Conservation (phyloP, 768 basidiomycete species). For the Tricholoma saponaceum region DNA sequence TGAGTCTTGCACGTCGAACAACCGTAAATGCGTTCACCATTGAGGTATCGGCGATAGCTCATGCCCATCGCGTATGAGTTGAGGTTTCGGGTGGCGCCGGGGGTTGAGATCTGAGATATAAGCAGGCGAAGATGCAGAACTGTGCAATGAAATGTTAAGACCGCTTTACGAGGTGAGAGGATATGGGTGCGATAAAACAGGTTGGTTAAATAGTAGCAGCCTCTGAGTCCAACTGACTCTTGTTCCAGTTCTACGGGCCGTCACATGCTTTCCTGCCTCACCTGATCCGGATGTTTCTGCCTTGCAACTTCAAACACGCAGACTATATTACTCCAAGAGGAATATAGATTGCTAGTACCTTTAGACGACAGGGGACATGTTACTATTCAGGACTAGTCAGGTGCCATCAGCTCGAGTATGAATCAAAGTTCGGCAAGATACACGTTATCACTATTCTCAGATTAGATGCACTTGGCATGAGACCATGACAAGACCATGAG, state of each 20-base stretch:
- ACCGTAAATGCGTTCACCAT: constrained; percentile 83
- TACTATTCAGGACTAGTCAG: neutral
- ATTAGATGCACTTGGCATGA: too few species aligned
- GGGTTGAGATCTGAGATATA: neutral
- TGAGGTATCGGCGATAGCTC: constrained; percentile 84
- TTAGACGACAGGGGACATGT: neutral
- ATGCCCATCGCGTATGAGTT: constrained; percentile 63
- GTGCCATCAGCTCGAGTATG: too few species aligned
- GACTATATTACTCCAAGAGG: neutral
- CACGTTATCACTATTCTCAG: too few species aligned
- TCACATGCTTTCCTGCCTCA: neutral
- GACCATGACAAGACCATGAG: too few species aligned
- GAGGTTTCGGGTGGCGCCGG: neutral
- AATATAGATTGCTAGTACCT: neutral
- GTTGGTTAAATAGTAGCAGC: neutral
- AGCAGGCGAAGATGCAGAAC: neutral
- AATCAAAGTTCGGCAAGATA: too few species aligned
- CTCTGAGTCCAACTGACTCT: neutral
- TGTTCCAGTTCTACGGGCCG: neutral
- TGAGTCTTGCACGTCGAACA: constrained; percentile 86
- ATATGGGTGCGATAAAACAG: neutral
- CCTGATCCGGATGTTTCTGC: neutral
- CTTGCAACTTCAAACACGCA: neutral
- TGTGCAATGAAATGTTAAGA: neutral
- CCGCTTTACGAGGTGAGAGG: neutral